These are phyloP conservation scores for Phytopythium delawarense DNA, from an alignment of 352 stramenopile species.

Conservation along the genomic window DNA sequence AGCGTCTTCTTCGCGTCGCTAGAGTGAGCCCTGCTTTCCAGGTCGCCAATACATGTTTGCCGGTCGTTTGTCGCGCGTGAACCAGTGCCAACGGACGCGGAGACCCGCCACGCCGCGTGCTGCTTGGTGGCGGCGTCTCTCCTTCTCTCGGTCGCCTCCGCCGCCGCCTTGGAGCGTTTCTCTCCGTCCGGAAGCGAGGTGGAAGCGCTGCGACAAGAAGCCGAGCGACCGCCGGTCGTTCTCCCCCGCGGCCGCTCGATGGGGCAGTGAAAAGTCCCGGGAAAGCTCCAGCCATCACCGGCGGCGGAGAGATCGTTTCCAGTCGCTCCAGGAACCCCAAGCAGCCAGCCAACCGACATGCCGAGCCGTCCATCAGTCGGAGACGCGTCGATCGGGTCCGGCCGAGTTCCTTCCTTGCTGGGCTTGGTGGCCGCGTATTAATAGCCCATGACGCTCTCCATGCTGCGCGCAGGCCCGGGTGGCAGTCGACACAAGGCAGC, in stretches of 20 bases:
- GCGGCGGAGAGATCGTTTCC: neutral
- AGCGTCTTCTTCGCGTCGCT: constrained; percentile 74
- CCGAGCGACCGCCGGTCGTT: neutral
- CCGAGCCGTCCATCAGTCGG: neutral
- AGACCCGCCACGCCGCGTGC: neutral
- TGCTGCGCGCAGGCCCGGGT: neutral
- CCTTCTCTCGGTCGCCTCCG: neutral
- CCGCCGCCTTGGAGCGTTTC: neutral
- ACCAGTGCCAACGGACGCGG: neutral
- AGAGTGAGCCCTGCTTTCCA: constrained; percentile 8
- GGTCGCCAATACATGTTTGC: constrained; percentile 2
- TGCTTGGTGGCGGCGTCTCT: neutral
- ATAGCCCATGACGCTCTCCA: neutral
- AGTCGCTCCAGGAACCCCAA: too few species aligned
- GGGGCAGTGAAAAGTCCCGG: neutral
- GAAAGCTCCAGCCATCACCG: neutral
- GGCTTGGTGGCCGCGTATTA: neutral
- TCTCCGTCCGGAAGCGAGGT: neutral
- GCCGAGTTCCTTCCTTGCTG: neutral
- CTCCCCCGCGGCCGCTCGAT: neutral
- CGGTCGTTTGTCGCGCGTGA: neutral
- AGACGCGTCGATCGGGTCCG: neutral
- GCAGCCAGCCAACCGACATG: too few species aligned
- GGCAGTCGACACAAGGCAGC: neutral
- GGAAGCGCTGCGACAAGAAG: neutral